A percentile compares a stretch with the other conserved stretches of the same genome.
phyloP scores from a whole-genome alignment of 2,329 filamentous ascomycete species.

The Fusarium mundagurra region DNA sequence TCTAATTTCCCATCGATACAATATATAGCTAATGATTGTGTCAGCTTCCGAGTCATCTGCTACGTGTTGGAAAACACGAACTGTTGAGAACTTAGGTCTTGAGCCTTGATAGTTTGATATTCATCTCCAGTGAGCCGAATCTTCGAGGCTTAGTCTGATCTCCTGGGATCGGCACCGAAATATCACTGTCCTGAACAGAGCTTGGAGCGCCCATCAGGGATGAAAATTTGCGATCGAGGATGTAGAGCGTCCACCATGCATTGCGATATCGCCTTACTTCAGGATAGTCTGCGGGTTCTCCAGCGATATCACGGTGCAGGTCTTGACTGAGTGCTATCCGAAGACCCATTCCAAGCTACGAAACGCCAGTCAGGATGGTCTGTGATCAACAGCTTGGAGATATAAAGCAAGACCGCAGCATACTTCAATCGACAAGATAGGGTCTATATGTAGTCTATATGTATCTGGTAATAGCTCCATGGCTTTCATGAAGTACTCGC shows the following conservation, averaged over 20 bases:
- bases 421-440: not conserved
- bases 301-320: not conserved
- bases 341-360: not conserved
- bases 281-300: not conserved
- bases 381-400: not conserved
- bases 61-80: not conserved
- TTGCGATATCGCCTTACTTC: not conserved
- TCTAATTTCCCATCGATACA: not conserved
- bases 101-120: not conserved
- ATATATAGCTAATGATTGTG: not conserved
- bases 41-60: not conserved
- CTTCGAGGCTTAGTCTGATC: not conserved
- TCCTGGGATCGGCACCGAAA: not conserved
- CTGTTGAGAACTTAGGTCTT: not conserved
- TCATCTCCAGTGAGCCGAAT: not conserved
- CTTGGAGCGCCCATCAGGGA: not conserved
- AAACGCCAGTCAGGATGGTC: not conserved
- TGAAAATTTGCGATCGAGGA: not conserved
- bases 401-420: not conserved
- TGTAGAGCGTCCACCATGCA: not conserved
- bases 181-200: not conserved
- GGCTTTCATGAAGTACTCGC: not conserved
- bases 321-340: not conserved
- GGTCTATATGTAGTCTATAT: not conserved
- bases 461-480: not conserved